Evolutionary conservation across 2,329 filamentous ascomycete genomes (phyloP), one percentile per base, ranked within the genome.

Genomic region (Cordyceps tenuipes): DNA sequence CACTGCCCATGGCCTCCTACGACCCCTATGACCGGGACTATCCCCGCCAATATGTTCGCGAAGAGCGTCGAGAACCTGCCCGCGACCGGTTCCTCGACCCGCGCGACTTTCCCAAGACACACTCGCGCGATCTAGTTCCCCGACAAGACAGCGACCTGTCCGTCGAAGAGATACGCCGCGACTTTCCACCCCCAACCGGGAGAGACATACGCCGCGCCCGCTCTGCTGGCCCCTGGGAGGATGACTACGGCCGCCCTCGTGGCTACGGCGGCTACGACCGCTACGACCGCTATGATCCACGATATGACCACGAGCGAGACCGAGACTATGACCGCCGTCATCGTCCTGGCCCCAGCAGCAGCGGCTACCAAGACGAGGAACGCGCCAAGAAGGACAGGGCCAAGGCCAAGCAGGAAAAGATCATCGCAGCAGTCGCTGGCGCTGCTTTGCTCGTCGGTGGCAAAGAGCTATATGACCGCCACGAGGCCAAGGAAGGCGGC

Each of bases 101-200:
- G 39, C 77, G 79, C 65, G 81, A 83, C 36, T 78, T 79, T 64
- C 69, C 76, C 60, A 76, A 75, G 64, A 71, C 73, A 34, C 71
- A 74, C 49, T 74, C 75, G 34, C 79, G 76, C 62, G 82, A 85
- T 47, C 75, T 87, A 8, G 74, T 86, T 13, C 81, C 82, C 41
- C 77, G 82, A 29, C 87, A 92, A 70, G 87, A 91, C 68, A 91
- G 87, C 72, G 86, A 87, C 50, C 76, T 87, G 29, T 86, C 86
- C 2, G 75, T 95, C 69, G 92, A 96, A 75, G 90, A 95, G 74
- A 85, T 95, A 62, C 84, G 85, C 64, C 86, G 91, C 65, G 89
- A 95, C 66, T 96, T 95, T 68, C 90, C 90, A 36, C 89, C 90
- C 7, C 87, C 86, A n/a, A 64, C 65, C 10, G 69, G 78, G 62